Evolutionary conservation across 2,329 filamentous ascomycete species (phyloP).

Genomic region (Trichoderma hamatum): DNA sequence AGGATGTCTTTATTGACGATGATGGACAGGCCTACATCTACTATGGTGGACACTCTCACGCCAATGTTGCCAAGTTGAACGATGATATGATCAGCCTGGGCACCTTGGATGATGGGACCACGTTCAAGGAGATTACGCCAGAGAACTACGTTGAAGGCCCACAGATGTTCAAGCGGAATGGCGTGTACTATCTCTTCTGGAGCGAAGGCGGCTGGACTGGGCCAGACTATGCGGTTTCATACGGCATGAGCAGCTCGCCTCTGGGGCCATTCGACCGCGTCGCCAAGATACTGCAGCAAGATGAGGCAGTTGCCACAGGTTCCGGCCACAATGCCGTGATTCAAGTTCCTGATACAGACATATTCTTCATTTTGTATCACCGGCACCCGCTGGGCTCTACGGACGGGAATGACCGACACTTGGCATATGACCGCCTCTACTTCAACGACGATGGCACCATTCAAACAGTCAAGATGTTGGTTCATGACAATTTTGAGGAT

Average conservation of each 20-base stretch:
- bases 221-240: slow-evolving; percentile 51
- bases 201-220: slow-evolving; percentile 54
- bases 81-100: slow-evolving; percentile 47
- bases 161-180: slow-evolving; percentile 51
- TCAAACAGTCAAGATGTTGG: slow-evolving; percentile 47
- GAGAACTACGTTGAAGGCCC: slow-evolving; percentile 41
- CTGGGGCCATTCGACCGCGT: slow-evolving; percentile 47
- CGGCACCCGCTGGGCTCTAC: slow-evolving; percentile 48
- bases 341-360: slow-evolving; percentile 49
- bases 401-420: slow-evolving; percentile 49
- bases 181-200: slow-evolving; percentile 51
- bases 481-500: slow-evolving; percentile 48
- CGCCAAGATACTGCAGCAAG: slow-evolving; percentile 48
- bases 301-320: slow-evolving; percentile 45
- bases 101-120: slow-evolving; percentile 45
- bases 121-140: slow-evolving; percentile 51
- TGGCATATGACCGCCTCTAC: slow-evolving; percentile 53
- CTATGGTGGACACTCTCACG: slow-evolving; percentile 44
- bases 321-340: slow-evolving; percentile 51
- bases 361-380: slow-evolving; percentile 54
- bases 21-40: slow-evolving; percentile 49
- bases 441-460: slow-evolving; percentile 50
- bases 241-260: slow-evolving; percentile 45
- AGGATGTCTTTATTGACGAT: slow-evolving; percentile 47
- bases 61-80: slow-evolving; percentile 48